Base-by-base conservation (phyloP, 345 rosid species). In the Citrus reticulata region DNA sequence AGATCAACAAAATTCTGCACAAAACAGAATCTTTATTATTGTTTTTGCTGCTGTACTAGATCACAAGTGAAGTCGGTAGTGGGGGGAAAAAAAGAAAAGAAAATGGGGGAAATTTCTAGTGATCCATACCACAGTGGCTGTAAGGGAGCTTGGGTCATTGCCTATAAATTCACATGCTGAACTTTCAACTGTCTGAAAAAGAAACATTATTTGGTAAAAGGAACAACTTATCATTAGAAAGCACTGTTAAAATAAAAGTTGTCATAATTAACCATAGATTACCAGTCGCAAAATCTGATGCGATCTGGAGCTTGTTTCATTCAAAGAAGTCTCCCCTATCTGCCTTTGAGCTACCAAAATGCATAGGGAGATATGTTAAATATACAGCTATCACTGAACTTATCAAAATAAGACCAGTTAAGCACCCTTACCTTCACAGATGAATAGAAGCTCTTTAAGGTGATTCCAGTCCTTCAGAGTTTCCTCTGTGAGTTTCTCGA, bases 281-380 rank as follows among this genome's bases (percentile, higher is more conserved):
- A 96, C 99, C 97, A 96, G 72, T 86, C 91, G 93, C 85, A 96
- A 78, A 78, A 93, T 96, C 92, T 96, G 97, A 88, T 96, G 99
- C 69, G 99, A 96, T 84, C 98, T 91, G 76, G 98, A 96, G 86
- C 99, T 96, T 80, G 90, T 83, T 81, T 94, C 95, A 60, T 96
- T 96, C 79, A 96, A 85, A 85, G 93, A 87, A 80, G 99, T 96
- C 87, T 91, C 99, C 72, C 97, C 97, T 64, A 94, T 90, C 74
- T 96, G 97, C 74, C 99, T 89, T 86, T 96, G 98, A 82, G 97
- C 98, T 96, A 91, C 87, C 77, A 78, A 83, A 76, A 72, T 78
- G 73, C 62, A 72, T 32, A 57, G 51, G 49, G 35, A 37, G 66
- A 76, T 79, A 55, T 62, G 42, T 65, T 80, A 74, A 82, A 46